A percentile compares a stretch with the other conserved stretches of the same genome.
Conservation (phyloP, 305 asterid genomes). For the Fraxinus sp. region DNA sequence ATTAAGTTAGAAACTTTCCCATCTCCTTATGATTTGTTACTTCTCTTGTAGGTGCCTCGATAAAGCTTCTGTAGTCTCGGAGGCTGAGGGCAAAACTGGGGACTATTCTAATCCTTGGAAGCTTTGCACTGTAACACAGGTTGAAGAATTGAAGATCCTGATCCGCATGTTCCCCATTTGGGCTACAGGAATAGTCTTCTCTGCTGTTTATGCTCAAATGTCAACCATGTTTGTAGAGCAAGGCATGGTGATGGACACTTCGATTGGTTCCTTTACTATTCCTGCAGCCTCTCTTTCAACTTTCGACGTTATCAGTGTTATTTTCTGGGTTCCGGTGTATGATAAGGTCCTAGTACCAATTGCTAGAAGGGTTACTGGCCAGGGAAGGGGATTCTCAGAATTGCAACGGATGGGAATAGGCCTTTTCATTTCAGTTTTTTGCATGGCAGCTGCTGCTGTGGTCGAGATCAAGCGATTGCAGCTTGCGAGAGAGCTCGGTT, state of each 20-base stretch:
- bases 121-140: slow-evolving; percentile 87
- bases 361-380: slow-evolving; percentile 68
- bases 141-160: slow-evolving; percentile 82
- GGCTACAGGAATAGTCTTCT: slow-evolving; percentile 87
- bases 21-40: background rate
- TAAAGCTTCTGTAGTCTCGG: slow-evolving; percentile 67
- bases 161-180: slow-evolving; percentile 93
- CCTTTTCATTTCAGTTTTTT: slow-evolving; percentile 60
- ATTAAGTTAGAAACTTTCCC: background rate
- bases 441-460: slow-evolving; percentile 89
- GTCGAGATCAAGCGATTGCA: slow-evolving; percentile 67
- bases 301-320: slow-evolving; percentile 77
- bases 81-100: slow-evolving; percentile 43
- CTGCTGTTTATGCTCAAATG: slow-evolving; percentile 91
- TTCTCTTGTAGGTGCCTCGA: slow-evolving; percentile 71
- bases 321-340: slow-evolving; percentile 80
- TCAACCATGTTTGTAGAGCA: slow-evolving; percentile 93
- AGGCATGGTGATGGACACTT: slow-evolving; percentile 90
- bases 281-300: slow-evolving; percentile 86
- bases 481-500: slow-evolving; percentile 50
- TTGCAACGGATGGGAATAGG: slow-evolving; percentile 92
- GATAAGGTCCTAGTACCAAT: slow-evolving; percentile 71
- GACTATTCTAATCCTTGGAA: slow-evolving; percentile 71
- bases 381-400: slow-evolving; percentile 71
- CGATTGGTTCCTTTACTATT: slow-evolving; percentile 70